Evolutionary conservation across 2,329 filamentous ascomycete species (phyloP), one percentile per base, ranked within the genome.

Genomic region (Neonectria sp.): DNA sequence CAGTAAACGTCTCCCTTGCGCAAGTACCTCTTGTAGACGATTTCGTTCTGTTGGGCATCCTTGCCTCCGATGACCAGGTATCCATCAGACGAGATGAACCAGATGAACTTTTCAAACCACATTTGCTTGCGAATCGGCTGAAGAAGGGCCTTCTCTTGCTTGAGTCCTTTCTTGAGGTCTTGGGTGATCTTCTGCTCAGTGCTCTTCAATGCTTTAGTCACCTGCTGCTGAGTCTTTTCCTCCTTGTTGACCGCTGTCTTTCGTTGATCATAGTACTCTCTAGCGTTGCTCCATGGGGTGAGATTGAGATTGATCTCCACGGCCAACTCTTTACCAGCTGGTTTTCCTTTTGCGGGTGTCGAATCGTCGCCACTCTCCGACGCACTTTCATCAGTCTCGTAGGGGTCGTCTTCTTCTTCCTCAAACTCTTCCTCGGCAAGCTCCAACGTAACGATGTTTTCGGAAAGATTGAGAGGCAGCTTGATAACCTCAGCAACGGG

Each of bases 51-150:
- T 74, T 94, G 92, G 2, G 91, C 88, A 82, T 99, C 96, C 68
- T 94, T 94, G 17, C 95, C 95, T 51, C 91, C 95, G 17, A 99
- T 87, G 1, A 98, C 93, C 6, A 99, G 87, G 78, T 98, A 98
- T 5, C 95, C 95, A 77, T 99, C 96, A 0, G 95, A 97, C 1
- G 95, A 98, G 73, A 98, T 89, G 82, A 99, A 99, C 88, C 94
- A 98, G 31, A 91, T 85, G 75, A 97, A 99, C 81, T 99, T 99
- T 77, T 99, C 96, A 73, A 98, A 99, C 96, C 96, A 99, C 75
- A 95, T 89, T 71, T 91, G 92, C 76, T 91, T 92, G 63, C 96
- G 89, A 9, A 97, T 92, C 0, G 93, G 94, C 52, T 95, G 91
- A 11, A 98, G 83, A 2, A 97, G 85, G 24, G 94, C 92, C 79